Conservation (phyloP, 202 grass and related monocot genomes). For the Alloteropsis angusta region DNA sequence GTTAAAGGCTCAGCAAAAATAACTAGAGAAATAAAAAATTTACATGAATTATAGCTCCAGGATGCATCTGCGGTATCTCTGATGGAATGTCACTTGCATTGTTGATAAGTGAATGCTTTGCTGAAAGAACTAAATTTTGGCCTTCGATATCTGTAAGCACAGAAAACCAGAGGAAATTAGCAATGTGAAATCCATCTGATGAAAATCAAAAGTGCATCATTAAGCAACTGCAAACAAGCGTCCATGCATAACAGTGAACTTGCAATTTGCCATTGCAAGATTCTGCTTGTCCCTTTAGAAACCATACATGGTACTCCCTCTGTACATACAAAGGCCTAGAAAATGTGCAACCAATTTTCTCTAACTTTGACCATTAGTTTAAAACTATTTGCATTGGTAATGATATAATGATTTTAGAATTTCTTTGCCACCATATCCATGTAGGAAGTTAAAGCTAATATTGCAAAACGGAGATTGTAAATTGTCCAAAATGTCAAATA, state of each 20-base stretch:
- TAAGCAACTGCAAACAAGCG: not conserved
- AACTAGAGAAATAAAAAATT: slow-evolving; percentile 21
- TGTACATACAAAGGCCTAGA: not conserved
- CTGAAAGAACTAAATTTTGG: slow-evolving; percentile 76
- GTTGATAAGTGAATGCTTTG: slow-evolving; percentile 73
- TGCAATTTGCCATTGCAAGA: not conserved
- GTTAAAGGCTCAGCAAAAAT: not conserved
- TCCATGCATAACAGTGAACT: not conserved
- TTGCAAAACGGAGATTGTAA: not conserved
- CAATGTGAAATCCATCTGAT: not conserved
- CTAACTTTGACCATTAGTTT: not conserved
- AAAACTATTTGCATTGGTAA: not conserved
- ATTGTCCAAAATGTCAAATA: not conserved
- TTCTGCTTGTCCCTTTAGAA: not conserved
- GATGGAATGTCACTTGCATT: slow-evolving; percentile 64
- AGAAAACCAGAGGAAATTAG: slow-evolving; percentile 10
- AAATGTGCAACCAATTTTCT: not conserved
- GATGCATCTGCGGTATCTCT: slow-evolving; percentile 52
- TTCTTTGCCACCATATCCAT: not conserved
- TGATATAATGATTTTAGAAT: not conserved
- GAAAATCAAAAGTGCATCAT: not conserved
- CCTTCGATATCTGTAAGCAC: slow-evolving; percentile 66
- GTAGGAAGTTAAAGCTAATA: not conserved
- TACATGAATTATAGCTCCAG: slow-evolving; percentile 62
- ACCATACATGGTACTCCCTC: not conserved